These are phyloP conservation scores for Lachnellula cervina DNA, from an alignment of 2,329 filamentous ascomycete species.

Conservation along the genomic window DNA sequence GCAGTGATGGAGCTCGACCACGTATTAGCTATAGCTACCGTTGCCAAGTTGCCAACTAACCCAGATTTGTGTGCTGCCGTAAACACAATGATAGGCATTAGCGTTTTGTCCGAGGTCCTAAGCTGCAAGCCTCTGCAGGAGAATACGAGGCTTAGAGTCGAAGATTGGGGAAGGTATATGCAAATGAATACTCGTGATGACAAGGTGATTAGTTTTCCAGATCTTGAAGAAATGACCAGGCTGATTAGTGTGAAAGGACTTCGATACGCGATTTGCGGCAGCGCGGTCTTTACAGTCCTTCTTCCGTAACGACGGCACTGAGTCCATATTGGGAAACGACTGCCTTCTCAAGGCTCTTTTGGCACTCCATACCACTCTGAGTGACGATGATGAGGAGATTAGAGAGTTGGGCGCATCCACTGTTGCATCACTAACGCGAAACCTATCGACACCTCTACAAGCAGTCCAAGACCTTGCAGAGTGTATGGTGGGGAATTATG, in stretches of 20 bases:
- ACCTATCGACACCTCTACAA: not conserved
- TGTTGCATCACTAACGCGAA: conserved; percentile 15
- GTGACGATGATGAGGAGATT: conserved; percentile 90
- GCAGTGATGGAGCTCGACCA: not conserved
- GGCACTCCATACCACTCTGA: conserved; percentile 68
- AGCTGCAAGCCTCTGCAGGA: not conserved
- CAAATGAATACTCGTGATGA: not conserved
- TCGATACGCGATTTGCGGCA: conserved; percentile 60
- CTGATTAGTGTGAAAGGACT: conserved; percentile 41
- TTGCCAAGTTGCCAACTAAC: not conserved
- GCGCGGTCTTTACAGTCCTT: conserved; percentile 51
- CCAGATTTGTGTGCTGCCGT: not conserved
- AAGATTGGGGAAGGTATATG: not conserved
- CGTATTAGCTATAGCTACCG: not conserved
- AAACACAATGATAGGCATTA: not conserved
- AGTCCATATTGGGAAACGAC: not conserved
- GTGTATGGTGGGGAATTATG: not conserved
- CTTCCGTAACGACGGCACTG: conserved; percentile 31
- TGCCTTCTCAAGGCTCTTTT: conserved; percentile 53
- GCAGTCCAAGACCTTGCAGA: not conserved
- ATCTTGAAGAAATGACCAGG: not conserved
- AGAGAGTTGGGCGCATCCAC: conserved; percentile 58
- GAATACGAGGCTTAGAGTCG: not conserved
- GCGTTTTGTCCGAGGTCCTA: not conserved
- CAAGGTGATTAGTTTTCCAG: not conserved